These are phyloP conservation scores for Citrullus amarus DNA, from an alignment of 306 rosid species.

Conservation along the genomic window DNA sequence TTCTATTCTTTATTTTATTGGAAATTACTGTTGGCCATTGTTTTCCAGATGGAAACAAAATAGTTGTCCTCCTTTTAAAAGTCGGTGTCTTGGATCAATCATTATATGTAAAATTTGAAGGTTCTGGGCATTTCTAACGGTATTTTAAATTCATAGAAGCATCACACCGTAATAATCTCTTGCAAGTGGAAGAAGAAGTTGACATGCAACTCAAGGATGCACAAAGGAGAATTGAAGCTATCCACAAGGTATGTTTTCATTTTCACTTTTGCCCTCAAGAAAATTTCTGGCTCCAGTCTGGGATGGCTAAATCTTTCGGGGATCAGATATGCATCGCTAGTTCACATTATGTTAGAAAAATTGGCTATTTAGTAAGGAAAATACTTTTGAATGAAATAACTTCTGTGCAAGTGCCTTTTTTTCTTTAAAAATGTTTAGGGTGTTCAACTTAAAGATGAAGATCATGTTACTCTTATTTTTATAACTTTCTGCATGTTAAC, in stretches of 20 bases:
- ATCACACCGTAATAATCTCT: constrained; percentile 56
- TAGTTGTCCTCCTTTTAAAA: not conserved
- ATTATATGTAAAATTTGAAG: not conserved
- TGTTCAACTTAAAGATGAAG: too few species aligned
- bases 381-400: not conserved
- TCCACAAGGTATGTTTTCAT: constrained; percentile 56
- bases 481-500: not conserved
- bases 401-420: not conserved
- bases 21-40: not conserved
- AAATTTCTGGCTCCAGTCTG: not conserved
- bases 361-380: not conserved
- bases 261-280: not conserved
- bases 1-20: not conserved
- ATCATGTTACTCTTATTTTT: not conserved
- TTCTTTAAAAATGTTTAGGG: too few species aligned
- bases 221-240: constrained; percentile 48
- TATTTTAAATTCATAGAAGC: constrained; percentile 38
- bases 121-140: constrained; percentile 2
- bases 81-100: not conserved
- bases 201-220: constrained; percentile 57
- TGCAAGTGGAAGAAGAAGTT: constrained; percentile 64
- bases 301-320: not conserved
- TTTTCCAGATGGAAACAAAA: not conserved
- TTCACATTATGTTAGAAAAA: not conserved
- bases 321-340: not conserved